Base-by-base conservation (phyloP, 108 stramenopile species). In the Bacterosira constricta region DNA sequence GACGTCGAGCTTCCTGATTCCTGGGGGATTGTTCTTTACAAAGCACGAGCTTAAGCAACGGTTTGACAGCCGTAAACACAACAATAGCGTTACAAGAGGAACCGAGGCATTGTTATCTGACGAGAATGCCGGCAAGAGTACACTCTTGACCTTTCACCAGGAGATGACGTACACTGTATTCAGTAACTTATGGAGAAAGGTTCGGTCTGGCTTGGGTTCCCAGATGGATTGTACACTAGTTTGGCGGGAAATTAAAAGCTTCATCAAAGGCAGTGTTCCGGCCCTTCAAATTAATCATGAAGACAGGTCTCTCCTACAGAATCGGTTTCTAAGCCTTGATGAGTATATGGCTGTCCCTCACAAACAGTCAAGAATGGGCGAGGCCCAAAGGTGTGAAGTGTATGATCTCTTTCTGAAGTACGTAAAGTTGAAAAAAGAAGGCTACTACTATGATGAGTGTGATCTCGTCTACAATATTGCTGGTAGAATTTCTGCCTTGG, bases 391-490 rank as follows among this genome's bases (percentile, higher is more conserved):
- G 20, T 55, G 71, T 9, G 73, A 69, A 36, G 67, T 74, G 6
- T 80, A 74, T 31, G 42, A 37, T 6, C 37, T 80, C 10, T 80
- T 37, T 36, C 10, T 3, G 8, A 74, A 36, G 35, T 80, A 80
- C 34, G 73, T 74, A 39, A 73, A 75, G 65, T 26, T 80, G 26
- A 80, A 80, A 51, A 74, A 49, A 23, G 74, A 75, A 1, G 23
- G 66, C n/a, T 15, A 26, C 5, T 80, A 61, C 52, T 80, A 58
- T 57, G 79, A 80, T 42, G 79, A 80, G 50, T 58, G 53, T 27
- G 79, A 80, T 38, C 31, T 80, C 13, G 79, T 80, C 4, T 68
- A 80, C 66, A 75, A 77, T 31, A 74, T 81, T 61, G 80, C 80
- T 18, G 63, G 73, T n/a, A 46, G 80, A 38, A 55, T 81, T 47